Base-by-base conservation (phyloP, 2,329 filamentous ascomycete species). In the Stagonosporopsis cucurbitacearum region DNA sequence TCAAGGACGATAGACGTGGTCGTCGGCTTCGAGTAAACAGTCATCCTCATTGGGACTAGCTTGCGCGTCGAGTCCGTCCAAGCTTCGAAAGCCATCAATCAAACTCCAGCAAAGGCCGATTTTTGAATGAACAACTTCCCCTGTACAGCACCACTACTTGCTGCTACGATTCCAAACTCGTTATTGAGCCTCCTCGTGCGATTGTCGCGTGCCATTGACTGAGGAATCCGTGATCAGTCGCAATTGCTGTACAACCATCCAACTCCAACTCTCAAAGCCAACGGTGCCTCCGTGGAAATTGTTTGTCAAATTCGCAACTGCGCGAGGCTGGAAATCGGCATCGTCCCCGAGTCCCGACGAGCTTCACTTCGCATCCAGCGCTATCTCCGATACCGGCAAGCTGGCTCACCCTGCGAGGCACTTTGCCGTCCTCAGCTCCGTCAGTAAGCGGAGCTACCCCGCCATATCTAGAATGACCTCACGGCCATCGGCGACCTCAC, bases 401-500 rank as follows among this genome's bases (percentile, higher is more conserved):
- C 70, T 73, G 67, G 67, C 70, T 67, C 59, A 67, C 69, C 70
- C 68, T 57, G 70, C 68, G 46, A 64, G 65, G 43, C 44, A 53
- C 36, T 40, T 53, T 40, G 35, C 50, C 6, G 13, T 37, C 28
- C 44, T 47, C 39, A 44, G 40, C 30, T 39, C 53, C 53, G 25
- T 50, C 42, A 51, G 43, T 56, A 65, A 65, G 67, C 64, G 67
- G 55, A 67, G 42, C 58, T 66, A 65, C 66, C 69, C 70, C 71
- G 66, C 69, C 49, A 52, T 57, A 52, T 52, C 49, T 44, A 65
- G 60, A 50, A 69, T 67, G 68, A 61, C 67, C 62, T 66, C 72
- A 70, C 71, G 71, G 64, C 73, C 71, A 74, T 77, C 65, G 69
- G 77, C 77, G 63, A 78, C 71, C 67, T 77, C 81, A 70, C 82